Conservation (phyloP, 495 filamentous ascomycete genomes). For the Annulohypoxylon bovei region DNA sequence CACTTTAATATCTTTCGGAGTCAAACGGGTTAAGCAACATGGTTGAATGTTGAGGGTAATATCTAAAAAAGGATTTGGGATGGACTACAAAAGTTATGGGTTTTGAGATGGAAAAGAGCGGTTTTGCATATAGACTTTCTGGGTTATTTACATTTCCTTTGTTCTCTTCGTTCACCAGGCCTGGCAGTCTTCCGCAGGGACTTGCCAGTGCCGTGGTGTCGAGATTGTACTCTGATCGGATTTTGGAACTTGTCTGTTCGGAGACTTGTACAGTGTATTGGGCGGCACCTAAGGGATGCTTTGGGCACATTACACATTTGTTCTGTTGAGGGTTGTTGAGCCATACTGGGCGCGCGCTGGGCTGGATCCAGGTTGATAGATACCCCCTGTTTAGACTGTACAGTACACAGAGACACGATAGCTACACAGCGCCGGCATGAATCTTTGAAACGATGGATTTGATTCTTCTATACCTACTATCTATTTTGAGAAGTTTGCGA, state of each 20-base stretch:
- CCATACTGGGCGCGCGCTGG: slow-evolving; percentile 51
- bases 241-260: slow-evolving; percentile 37
- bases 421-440: slow-evolving; percentile 54
- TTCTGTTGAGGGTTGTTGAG: slow-evolving; percentile 47
- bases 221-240: slow-evolving; percentile 46
- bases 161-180: slow-evolving; percentile 39
- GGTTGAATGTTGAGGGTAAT: slow-evolving; percentile 34
- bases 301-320: slow-evolving; percentile 42
- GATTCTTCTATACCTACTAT: slow-evolving; percentile 20
- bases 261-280: slow-evolving; percentile 48
- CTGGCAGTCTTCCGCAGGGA: slow-evolving; percentile 43
- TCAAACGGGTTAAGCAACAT: slow-evolving; percentile 42
- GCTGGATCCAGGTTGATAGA: slow-evolving; percentile 60
- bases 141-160: slow-evolving; percentile 46
- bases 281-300: slow-evolving; percentile 41
- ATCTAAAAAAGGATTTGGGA: slow-evolving; percentile 40
- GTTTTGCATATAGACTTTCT: slow-evolving; percentile 56
- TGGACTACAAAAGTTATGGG: slow-evolving; percentile 49
- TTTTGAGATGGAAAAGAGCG: slow-evolving; percentile 51
- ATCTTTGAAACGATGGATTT: slow-evolving; percentile 49
- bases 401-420: slow-evolving; percentile 55
- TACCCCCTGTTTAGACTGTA: slow-evolving; percentile 60
- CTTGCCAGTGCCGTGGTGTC: slow-evolving; percentile 18
- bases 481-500: not conserved
- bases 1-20: slow-evolving; percentile 45